Conservation (phyloP, 2,329 filamentous ascomycete genomes). For the Ophiostoma piceae region DNA sequence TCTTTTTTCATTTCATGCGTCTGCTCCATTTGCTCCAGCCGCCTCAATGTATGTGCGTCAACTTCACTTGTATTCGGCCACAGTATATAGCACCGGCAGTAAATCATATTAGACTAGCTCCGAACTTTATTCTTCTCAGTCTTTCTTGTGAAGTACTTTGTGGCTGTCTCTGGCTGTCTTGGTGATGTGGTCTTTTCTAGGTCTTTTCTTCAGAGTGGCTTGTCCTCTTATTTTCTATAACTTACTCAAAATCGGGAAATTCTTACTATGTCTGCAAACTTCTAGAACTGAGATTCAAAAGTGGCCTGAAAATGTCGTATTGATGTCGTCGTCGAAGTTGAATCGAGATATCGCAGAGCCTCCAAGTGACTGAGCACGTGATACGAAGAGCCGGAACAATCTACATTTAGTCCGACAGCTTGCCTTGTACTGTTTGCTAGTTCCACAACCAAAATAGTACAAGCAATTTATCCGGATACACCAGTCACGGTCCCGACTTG, state of each 20-base stretch:
- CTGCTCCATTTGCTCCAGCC: not conserved
- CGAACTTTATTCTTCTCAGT: not conserved
- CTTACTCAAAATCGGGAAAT: not conserved
- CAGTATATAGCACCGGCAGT: not conserved
- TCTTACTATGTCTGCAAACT: not conserved
- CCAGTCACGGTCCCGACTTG: conserved; percentile 11
- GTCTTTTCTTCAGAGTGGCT: not conserved
- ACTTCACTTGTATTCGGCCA: not conserved
- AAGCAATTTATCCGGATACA: conserved; percentile 21
- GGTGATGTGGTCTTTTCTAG: not conserved
- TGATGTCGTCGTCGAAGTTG: not conserved
- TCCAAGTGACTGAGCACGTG: not conserved
- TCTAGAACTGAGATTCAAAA: too few relatives aligned
- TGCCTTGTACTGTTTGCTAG: not conserved
- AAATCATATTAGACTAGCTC: not conserved
- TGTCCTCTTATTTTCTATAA: not conserved
- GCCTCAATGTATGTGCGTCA: not conserved
- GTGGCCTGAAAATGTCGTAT: too few relatives aligned
- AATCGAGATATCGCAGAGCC: not conserved
- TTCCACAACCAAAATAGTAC: not conserved
- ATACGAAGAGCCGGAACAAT: not conserved
- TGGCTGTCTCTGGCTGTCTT: not conserved
- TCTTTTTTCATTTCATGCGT: not conserved
- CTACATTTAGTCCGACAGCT: not conserved
- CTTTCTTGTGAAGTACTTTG: not conserved